Base-by-base conservation (phyloP, 371 early-diverging fungal species). In the Saksenaea vasiformis region DNA sequence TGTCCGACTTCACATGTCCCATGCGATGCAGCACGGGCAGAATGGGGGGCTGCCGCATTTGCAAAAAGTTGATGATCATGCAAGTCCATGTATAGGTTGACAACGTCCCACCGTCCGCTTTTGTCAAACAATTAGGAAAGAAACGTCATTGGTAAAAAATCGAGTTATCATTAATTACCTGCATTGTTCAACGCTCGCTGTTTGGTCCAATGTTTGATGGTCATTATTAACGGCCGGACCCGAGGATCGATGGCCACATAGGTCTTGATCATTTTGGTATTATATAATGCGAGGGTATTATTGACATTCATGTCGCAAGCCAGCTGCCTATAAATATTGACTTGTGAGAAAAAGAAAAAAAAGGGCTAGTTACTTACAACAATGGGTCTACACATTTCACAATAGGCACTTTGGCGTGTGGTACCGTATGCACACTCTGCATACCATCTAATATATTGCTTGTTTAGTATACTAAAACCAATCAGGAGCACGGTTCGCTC, bases 31-130 rank as follows among this genome's bases (percentile, higher is more conserved):
- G 77, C 14, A 85, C 86, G 0, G 97, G 97, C 22, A 97, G 76
- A 60, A 97, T 92, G 0, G 96, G 92, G 35, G 95, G 95, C 9
- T 85, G 60, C 17, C 95, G 90, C 82, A 84, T 90, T 76, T 97
- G 97, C 37, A 97, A 74, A 71, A 93, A 97, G 67, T 93, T 90
- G 66, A 97, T 74, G 28, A 90, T 86, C 85, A 96, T 90, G 70
- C 91, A 92, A 22, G 92, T 93, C 96, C 96, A 95, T 24, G 96
- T 90, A 73, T 97, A 97, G 1, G 93, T 92, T 34, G 94, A 93
- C 51, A 97, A 71, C 0, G 97, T 97, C n/a, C 97, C 97, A 47
- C 96, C 95, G 63, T 88, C 89, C 13, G 91, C 95, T 85, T 64
- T 47, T 58, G 2, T 55, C 37, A 68, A 28, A 65, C 68, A 37